These are phyloP conservation scores for Rhizopogon salebrosus DNA, from an alignment of 768 basidiomycete genomes.

Conservation along the genomic window DNA sequence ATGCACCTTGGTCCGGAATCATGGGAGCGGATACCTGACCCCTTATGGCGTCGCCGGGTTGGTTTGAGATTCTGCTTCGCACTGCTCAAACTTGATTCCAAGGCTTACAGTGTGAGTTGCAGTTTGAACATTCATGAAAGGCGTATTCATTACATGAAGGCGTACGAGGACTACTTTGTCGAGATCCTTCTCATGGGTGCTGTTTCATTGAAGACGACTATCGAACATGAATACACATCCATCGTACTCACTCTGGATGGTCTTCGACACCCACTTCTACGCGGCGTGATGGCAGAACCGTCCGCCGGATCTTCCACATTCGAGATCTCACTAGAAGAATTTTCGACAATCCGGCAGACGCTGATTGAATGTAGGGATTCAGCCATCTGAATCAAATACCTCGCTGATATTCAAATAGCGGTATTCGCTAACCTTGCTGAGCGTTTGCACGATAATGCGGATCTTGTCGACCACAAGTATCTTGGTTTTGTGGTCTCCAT, in stretches of 20 bases:
- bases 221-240: constrained; percentile 56
- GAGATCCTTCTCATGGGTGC: constrained; percentile 49
- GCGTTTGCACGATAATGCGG: constrained; percentile 28
- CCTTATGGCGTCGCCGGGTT: constrained; percentile 49
- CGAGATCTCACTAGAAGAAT: constrained; percentile 26
- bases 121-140: neutral
- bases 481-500: constrained; percentile 38
- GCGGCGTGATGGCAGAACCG: constrained; percentile 24
- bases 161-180: constrained; percentile 44
- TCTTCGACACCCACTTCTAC: constrained; percentile 47
- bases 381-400: neutral
- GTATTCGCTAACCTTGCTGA: constrained; percentile 40
- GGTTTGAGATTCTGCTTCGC: constrained; percentile 58
- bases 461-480: constrained; percentile 32
- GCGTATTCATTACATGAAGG: constrained; percentile 26
- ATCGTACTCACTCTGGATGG: constrained; percentile 56
- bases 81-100: constrained; percentile 54
- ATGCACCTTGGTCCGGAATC: constrained; percentile 47
- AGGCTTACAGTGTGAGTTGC: constrained; percentile 49
- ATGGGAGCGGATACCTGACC: constrained; percentile 50
- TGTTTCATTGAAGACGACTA: constrained; percentile 39
- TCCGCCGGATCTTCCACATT: constrained; percentile 19
- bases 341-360: constrained; percentile 28
- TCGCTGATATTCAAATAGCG: constrained; percentile 17
- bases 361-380: constrained; percentile 26